Evolutionary conservation across 768 basidiomycete species (phyloP).

Genomic region (Terana coerulea): DNA sequence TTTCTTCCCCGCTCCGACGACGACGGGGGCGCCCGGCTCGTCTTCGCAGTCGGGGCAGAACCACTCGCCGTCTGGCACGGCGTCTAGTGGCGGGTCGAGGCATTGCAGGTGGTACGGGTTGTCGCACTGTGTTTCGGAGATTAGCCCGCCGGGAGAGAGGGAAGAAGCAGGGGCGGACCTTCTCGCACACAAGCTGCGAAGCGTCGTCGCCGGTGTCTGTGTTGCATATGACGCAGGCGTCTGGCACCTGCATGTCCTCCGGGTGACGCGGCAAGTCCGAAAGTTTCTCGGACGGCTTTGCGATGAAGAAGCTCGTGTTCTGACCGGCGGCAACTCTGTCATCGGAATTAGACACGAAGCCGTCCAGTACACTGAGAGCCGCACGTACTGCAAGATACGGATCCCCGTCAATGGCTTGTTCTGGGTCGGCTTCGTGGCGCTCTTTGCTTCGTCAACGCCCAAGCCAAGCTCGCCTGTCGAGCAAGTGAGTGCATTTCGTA

Average conservation of each 20-base stretch:
- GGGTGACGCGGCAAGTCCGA: constrained; percentile 83
- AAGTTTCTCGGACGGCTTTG: constrained; percentile 66
- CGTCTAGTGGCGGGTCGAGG: constrained; percentile 69
- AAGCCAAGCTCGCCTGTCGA: constrained; percentile 71
- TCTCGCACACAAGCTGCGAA: constrained; percentile 84
- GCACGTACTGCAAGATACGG: constrained; percentile 67
- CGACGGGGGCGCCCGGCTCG: constrained; percentile 50
- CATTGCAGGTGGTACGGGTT: constrained; percentile 83
- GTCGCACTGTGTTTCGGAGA: constrained; percentile 65
- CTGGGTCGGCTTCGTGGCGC: constrained; percentile 76
- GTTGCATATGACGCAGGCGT: constrained; percentile 67
- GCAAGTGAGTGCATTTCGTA: not conserved
- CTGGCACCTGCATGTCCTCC: constrained; percentile 60
- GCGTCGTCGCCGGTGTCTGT: constrained; percentile 71
- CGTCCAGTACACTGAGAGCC: not conserved
- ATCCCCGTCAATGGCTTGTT: constrained; percentile 72
- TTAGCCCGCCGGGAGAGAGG: not conserved
- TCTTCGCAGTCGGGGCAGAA: constrained; percentile 76
- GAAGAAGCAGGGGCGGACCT: constrained; percentile 41
- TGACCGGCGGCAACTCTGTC: constrained; percentile 79
- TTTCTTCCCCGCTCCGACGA: constrained; percentile 18
- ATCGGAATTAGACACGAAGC: not conserved
- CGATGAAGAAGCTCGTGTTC: constrained; percentile 83
- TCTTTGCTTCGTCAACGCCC: constrained; percentile 78
- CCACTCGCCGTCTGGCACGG: constrained; percentile 88